Base-by-base conservation (phyloP, 1,284 basidiomycete species). In the Bjerkandera adusta region DNA sequence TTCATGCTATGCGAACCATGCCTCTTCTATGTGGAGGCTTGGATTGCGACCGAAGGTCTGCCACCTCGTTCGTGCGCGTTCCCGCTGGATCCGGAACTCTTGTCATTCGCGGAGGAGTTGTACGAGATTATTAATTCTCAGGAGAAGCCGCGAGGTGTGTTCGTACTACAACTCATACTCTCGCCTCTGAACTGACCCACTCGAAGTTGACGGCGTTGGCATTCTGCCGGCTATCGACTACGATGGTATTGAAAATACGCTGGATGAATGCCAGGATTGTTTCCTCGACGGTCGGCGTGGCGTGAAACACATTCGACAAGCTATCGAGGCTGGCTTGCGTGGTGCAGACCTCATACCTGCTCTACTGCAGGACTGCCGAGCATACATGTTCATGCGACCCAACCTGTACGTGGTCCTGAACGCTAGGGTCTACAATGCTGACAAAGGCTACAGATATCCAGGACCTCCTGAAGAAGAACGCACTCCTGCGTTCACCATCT, bases 331-430 rank as follows among this genome's bases (percentile, higher is more conserved):
- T 4, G 48, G 48, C 13, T 5, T 49, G 15, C 35, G 44, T 6
- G 48, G 43, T 7, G 36, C 40, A 29, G 43, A 45, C 4, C 25
- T 49, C 1, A n/a, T 49, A 3, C 43, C 48, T 18, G 43, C 42
- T 11, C 21, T 49, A 16, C 25, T 49, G n/a, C 37, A 21, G 3
- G 48, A 49, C 32, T 35, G 22, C 11, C 36, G 48, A n/a, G 43
- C 30, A 6, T 45, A 43, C 43, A 49, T 49, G 48, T 49, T 49
- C 37, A 46, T 49, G 48, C 35, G 48, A 12, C 48, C 48, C 7
- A 37, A 49, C 33, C 18, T 45, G 48, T 49, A 35, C 13, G 48
- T 41, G 11, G n/a, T 16, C 45, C n/a, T 30, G 8, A 10, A 2
- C 8, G 20, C 1, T 15, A 15, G 10, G 8, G 3, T 13, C 0